Evolutionary conservation across 352 stramenopile genomes (phyloP).

Genomic region (Thraustochytrium sp.): DNA sequence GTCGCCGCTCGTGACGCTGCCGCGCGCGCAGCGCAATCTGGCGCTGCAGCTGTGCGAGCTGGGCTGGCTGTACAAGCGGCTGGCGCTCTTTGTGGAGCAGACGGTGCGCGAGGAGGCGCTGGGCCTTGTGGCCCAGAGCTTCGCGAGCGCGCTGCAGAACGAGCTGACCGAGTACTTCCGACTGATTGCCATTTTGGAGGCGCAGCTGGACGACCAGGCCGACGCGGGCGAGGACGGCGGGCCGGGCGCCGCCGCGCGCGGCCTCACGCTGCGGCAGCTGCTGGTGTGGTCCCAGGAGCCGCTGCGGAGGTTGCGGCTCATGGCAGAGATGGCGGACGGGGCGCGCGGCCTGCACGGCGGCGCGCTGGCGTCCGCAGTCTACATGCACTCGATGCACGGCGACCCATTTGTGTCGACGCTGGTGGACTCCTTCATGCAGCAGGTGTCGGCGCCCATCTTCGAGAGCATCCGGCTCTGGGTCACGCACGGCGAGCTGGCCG

Average conservation of each 20-base stretch:
- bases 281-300: conserved; percentile 74
- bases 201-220: conserved; percentile 62
- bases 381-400: conserved; percentile 81
- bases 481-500: conserved; percentile 55
- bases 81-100: conserved; percentile 67
- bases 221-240: conserved; percentile 61
- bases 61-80: conserved; percentile 78
- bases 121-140: conserved; percentile 76
- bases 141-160: conserved; percentile 77
- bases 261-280: conserved; percentile 75
- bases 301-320: conserved; percentile 67
- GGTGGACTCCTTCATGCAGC: conserved; percentile 53
- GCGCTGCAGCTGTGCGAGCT: conserved; percentile 64
- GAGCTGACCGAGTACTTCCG: conserved; percentile 85
- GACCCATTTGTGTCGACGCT: conserved; percentile 60
- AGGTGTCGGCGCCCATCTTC: conserved; percentile 54
- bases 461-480: conserved; percentile 53
- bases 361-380: conserved; percentile 73
- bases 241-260: conserved; percentile 54
- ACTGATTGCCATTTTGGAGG: conserved; percentile 79
- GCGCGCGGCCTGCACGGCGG: conserved; percentile 58
- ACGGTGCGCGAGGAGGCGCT: conserved; percentile 66
- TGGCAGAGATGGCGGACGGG: conserved; percentile 68
- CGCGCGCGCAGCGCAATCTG: conserved; percentile 60
- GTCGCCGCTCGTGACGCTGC: conserved; percentile 64